A percentile compares a stretch with the other conserved stretches of the same genome.
These are phyloP conservation scores for Ceratocystis eucalypticola DNA, from an alignment of 2,329 filamentous ascomycete species.

Conservation along the genomic window DNA sequence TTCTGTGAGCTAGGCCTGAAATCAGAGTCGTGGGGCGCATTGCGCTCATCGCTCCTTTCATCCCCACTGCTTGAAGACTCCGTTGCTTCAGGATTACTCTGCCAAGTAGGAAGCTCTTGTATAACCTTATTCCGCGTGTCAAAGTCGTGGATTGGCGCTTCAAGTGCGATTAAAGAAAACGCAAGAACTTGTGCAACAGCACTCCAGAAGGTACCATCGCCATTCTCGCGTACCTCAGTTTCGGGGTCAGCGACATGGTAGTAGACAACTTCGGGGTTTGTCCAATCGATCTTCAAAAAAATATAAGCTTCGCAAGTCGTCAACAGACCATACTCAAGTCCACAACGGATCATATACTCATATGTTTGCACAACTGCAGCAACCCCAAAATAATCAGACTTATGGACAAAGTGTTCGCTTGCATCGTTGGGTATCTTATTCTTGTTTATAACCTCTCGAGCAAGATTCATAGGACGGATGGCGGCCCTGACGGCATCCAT, in stretches of 20 bases:
- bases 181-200: neutral
- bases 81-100: no score
- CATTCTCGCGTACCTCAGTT: neutral
- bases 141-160: no score
- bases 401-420: conserved; percentile 19
- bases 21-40: no score
- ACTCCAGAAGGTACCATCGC: neutral
- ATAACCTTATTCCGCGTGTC: no score
- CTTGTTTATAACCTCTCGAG: conserved; percentile 25
- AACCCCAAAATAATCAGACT: conserved; percentile 27
- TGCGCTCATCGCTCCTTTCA: no score
- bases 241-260: conserved; percentile 5
- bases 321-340: conserved; percentile 32
- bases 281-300: conserved; percentile 29
- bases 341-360: conserved; percentile 36
- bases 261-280: conserved; percentile 5
- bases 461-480: conserved; percentile 20
- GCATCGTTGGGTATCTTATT: conserved; percentile 23
- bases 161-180: neutral
- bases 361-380: conserved; percentile 28
- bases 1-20: no score
- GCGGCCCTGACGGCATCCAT: no score
- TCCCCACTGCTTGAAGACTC: no score
- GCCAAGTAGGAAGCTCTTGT: no score
- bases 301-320: conserved; percentile 32